Conservation (phyloP, 2,329 filamentous ascomycete species). For the Grosmannia penicillata region DNA sequence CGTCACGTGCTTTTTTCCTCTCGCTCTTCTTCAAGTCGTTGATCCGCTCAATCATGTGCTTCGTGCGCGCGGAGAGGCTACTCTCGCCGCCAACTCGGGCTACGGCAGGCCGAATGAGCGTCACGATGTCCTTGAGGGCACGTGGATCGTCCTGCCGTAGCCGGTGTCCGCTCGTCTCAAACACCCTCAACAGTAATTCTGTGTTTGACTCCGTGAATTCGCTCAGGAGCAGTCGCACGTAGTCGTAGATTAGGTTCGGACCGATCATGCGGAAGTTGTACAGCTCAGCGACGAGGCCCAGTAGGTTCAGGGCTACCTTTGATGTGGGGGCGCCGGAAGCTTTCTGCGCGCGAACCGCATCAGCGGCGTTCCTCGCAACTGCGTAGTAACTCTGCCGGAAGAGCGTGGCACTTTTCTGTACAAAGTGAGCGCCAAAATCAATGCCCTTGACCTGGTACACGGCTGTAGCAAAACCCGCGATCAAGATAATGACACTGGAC, state of each 20-base stretch:
- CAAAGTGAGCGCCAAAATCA: conserved; percentile 76
- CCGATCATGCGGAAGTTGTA: conserved; percentile 87
- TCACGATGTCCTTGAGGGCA: conserved; percentile 75
- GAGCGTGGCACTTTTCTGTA: conserved; percentile 40
- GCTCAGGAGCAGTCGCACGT: conserved; percentile 62
- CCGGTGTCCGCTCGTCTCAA: conserved; percentile 68
- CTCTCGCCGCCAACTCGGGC: conserved; percentile 45
- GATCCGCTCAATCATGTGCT: conserved; percentile 96
- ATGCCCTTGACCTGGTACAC: conserved; percentile 76
- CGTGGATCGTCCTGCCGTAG: conserved; percentile 80
- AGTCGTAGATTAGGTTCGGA: conserved; percentile 77
- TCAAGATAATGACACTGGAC: conserved; percentile 82
- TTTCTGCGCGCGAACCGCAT: conserved; percentile 11
- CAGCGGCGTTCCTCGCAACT: conserved; percentile 15
- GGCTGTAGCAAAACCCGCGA: conserved; percentile 78
- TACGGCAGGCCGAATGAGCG: conserved; percentile 60
- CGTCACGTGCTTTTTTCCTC: conserved; percentile 43
- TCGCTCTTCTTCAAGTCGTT: conserved; percentile 91
- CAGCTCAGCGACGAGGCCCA: conserved; percentile 70
- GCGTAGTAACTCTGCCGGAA: conserved; percentile 53
- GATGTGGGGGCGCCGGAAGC: conserved; percentile 10
- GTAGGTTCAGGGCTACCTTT: conserved; percentile 60
- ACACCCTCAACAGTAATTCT: conserved; percentile 71
- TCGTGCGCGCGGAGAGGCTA: conserved; percentile 72
- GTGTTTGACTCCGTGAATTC: conserved; percentile 75